Conservation (phyloP, 768 basidiomycete species). For the Podaxis sp. region DNA sequence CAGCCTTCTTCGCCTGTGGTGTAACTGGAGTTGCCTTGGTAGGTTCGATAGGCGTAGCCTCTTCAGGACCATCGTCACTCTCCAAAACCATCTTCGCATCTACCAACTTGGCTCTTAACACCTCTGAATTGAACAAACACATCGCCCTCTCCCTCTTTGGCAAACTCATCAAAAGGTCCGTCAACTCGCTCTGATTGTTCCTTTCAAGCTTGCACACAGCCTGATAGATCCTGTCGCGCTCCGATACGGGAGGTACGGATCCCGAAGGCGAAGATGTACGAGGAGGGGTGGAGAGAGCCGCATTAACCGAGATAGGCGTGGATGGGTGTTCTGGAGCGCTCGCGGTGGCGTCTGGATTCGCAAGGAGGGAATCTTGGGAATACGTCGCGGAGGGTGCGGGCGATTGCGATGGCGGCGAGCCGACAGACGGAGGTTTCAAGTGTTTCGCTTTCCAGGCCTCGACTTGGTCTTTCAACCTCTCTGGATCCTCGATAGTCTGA, state of each 20-base stretch:
- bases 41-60: slow-evolving; percentile 17
- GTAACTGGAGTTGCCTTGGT: slow-evolving; percentile 39
- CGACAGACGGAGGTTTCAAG: neutral
- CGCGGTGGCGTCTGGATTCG: slow-evolving; percentile 72
- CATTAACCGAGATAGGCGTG: slow-evolving; percentile 75
- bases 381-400: slow-evolving; percentile 32
- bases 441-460: slow-evolving; percentile 29
- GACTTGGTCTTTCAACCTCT: slow-evolving; percentile 64
- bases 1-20: slow-evolving; percentile 58
- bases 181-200: slow-evolving; percentile 55
- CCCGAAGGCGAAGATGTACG: slow-evolving; percentile 80
- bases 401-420: slow-evolving; percentile 28
- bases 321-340: slow-evolving; percentile 90
- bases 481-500: slow-evolving; percentile 66
- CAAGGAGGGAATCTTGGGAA: slow-evolving; percentile 69
- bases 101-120: slow-evolving; percentile 69
- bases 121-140: slow-evolving; percentile 86
- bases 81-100: slow-evolving; percentile 84
- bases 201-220: slow-evolving; percentile 66
- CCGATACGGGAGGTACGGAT: slow-evolving; percentile 53
- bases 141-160: slow-evolving; percentile 86
- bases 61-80: slow-evolving; percentile 57
- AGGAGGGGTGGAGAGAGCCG: slow-evolving; percentile 75
- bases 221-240: slow-evolving; percentile 68
- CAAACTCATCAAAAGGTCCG: slow-evolving; percentile 78